Evolutionary conservation across 2,329 filamentous ascomycete species (phyloP).

Genomic region (Talaromyces amestolkiae): DNA sequence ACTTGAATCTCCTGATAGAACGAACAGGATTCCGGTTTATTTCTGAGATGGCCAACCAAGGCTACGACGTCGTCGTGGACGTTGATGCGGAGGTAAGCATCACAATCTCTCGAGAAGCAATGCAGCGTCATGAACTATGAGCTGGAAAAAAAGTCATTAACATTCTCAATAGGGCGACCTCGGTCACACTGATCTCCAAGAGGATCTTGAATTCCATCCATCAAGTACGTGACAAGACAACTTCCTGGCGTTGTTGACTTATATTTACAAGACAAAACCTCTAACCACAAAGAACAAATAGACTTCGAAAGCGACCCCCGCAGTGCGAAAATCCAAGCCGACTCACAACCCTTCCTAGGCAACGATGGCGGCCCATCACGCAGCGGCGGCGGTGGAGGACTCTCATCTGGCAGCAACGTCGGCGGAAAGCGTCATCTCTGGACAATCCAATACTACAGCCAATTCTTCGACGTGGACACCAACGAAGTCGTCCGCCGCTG

Average conservation of each 20-base stretch:
- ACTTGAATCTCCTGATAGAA: neutral
- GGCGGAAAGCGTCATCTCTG: conserved; percentile 80
- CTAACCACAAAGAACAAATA: conserved; percentile 26
- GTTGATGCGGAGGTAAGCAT: conserved; percentile 82
- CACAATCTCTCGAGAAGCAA: neutral
- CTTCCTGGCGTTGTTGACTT: neutral
- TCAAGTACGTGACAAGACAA: conserved; percentile 57
- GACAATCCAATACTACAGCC: conserved; percentile 88
- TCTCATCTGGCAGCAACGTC: conserved; percentile 22
- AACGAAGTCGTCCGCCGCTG: conserved; percentile 83
- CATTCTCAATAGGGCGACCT: conserved; percentile 72
- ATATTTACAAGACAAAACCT: neutral
- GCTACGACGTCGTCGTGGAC: conserved; percentile 97
- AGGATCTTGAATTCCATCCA: conserved; percentile 98
- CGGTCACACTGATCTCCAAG: conserved; percentile 95
- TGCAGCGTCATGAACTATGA: no score
- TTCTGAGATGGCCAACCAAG: conserved; percentile 68
- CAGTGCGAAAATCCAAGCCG: conserved; percentile 50
- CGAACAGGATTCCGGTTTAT: neutral
- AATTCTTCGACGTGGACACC: conserved; percentile 98
- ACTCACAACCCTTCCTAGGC: conserved; percentile 51
- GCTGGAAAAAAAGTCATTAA: neutral
- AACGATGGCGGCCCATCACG: conserved; percentile 39
- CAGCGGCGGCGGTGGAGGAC: conserved; percentile 35
- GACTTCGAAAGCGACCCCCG: conserved; percentile 66